Percentiles rank a stretch among this genome's conserved stretches.
Evolutionary conservation across 306 rosid genomes (phyloP).

Genomic region (Hippophae gyantsensis): DNA sequence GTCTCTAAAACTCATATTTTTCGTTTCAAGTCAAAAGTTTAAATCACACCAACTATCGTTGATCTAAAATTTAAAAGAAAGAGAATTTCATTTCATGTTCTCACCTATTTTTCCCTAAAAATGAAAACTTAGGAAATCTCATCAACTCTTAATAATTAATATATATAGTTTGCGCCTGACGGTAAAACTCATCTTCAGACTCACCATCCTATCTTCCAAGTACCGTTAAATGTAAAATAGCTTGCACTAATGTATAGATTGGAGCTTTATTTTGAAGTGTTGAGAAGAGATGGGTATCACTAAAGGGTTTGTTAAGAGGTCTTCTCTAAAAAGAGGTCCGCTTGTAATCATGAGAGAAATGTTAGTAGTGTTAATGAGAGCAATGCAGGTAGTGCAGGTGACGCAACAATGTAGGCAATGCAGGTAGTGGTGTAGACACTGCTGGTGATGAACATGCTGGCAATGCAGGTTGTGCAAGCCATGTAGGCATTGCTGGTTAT

Average conservation of each 20-base stretch:
- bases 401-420: no score
- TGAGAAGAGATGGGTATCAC: conserved; percentile 53
- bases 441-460: no score
- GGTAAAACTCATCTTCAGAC: no score
- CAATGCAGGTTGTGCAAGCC: no score
- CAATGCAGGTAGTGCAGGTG: conserved; percentile 18
- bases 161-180: conserved; percentile 11
- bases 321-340: conserved; percentile 47
- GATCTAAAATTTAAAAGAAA: conserved; percentile 14
- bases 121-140: conserved; percentile 16
- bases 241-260: conserved; percentile 4
- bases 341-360: conserved; percentile 16
- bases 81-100: conserved; percentile 23
- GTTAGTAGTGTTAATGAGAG: conserved; percentile 11
- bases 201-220: no score
- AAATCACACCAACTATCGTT: not conserved
- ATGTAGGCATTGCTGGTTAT: no score
- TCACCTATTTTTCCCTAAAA: conserved; percentile 22
- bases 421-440: no score
- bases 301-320: conserved; percentile 60
- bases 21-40: conserved; percentile 5
- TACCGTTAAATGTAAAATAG: no score
- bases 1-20: not conserved
- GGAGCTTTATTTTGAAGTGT: conserved; percentile 17
- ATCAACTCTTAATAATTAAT: conserved; percentile 24